These are phyloP conservation scores for Penicillium samsonianum DNA, from an alignment of 495 filamentous ascomycete genomes.

Conservation along the genomic window DNA sequence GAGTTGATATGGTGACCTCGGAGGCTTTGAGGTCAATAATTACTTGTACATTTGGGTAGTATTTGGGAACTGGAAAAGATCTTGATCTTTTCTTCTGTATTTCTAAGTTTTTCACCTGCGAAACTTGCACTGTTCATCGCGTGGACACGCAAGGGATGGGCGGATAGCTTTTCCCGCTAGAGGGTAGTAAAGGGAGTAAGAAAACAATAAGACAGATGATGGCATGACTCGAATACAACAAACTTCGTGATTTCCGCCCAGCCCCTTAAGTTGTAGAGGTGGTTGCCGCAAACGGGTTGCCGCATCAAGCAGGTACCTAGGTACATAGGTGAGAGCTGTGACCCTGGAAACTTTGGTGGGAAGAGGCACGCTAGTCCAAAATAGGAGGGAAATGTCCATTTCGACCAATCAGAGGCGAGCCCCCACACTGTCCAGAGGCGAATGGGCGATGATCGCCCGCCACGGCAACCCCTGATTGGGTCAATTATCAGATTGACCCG, in stretches of 20 bases:
- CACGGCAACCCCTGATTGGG: constrained; percentile 1
- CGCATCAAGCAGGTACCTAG: neutral
- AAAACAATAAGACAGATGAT: neutral
- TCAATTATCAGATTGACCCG: neutral
- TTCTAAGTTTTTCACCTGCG: neutral
- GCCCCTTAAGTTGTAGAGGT: neutral
- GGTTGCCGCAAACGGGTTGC: neutral
- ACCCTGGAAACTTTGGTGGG: neutral
- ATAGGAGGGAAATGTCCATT: neutral
- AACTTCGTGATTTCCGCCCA: neutral
- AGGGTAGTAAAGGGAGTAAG: neutral
- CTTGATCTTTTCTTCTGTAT: neutral
- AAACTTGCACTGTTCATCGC: neutral
- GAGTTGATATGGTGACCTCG: neutral
- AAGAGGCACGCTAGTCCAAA: neutral
- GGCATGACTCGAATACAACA: neutral
- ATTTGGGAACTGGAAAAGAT: neutral
- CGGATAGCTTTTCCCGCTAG: neutral
- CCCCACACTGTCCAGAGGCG: neutral
- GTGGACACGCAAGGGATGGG: neutral
- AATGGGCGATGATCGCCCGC: neutral
- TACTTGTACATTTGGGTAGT: too few relatives aligned
- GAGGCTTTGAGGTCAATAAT: neutral
- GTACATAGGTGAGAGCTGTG: too few relatives aligned
- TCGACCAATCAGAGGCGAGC: neutral